Conservation (phyloP, 23 red algal genomes). For the Cyanidium caldarium region DNA sequence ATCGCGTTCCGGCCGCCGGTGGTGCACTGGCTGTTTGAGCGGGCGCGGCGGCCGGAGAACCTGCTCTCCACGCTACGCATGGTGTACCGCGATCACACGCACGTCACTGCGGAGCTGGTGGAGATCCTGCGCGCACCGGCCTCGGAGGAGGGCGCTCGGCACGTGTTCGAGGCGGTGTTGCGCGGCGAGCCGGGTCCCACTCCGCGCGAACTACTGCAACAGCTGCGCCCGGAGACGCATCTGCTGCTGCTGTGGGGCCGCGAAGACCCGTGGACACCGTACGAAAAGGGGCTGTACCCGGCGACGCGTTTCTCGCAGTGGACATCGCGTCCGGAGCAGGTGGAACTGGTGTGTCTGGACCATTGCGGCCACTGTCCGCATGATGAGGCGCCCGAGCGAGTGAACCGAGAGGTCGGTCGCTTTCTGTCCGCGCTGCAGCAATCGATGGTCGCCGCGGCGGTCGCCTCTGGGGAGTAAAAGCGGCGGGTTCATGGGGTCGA, state of each 20-base stretch:
- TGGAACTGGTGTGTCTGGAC: neutral
- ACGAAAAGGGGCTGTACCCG: conserved; percentile 37
- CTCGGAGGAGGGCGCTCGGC: conserved; percentile 46
- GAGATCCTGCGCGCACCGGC: conserved; percentile 55
- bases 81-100: conserved; percentile 45
- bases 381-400: conserved; percentile 25
- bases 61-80: conserved; percentile 36
- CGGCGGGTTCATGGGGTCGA: too few relatives aligned
- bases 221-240: conserved; percentile 19
- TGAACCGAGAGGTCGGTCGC: neutral
- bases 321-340: neutral
- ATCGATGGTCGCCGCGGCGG: too few relatives aligned
- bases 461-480: too few relatives aligned
- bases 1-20: conserved; percentile 34
- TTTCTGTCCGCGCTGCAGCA: too few relatives aligned
- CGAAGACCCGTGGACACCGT: conserved; percentile 83
- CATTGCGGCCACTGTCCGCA: conserved; percentile 31
- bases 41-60: conserved; percentile 43
- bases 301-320: conserved; percentile 25
- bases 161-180: conserved; percentile 63
- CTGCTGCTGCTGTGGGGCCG: conserved; percentile 76
- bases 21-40: conserved; percentile 67
- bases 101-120: conserved; percentile 51
- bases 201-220: conserved; percentile 39
- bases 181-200: conserved; percentile 54